Evolutionary conservation across 371 early-diverging fungal genomes (phyloP).

Genomic region (Mucor racemosus): DNA sequence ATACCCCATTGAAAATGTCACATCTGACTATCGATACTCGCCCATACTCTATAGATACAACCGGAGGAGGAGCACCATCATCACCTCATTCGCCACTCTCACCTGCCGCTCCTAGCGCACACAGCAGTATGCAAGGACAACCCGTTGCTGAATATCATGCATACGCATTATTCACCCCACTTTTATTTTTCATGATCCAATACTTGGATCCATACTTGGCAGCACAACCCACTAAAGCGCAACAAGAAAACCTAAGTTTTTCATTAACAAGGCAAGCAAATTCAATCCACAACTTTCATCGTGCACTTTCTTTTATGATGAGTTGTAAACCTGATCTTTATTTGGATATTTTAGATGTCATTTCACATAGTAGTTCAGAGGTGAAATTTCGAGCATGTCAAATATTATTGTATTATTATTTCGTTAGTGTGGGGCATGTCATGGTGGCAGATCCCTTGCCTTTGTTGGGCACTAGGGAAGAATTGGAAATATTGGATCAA

Average conservation of each 20-base stretch:
- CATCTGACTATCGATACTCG: constrained; percentile 54
- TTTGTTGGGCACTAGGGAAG: constrained; percentile 34
- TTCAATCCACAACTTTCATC: constrained; percentile 53
- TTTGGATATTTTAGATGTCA: constrained; percentile 57
- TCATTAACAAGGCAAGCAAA: constrained; percentile 32
- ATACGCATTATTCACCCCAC: constrained; percentile 46
- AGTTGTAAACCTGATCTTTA: constrained; percentile 58
- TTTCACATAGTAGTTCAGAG: constrained; percentile 48
- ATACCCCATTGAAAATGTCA: constrained; percentile 22
- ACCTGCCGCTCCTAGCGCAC: constrained; percentile 17
- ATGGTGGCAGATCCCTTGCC: constrained; percentile 55
- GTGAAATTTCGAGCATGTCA: constrained; percentile 49
- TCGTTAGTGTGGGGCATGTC: constrained; percentile 56
- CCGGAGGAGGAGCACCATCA: background rate
- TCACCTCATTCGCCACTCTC: constrained; percentile 11
- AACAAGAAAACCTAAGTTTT: constrained; percentile 28
- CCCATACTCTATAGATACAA: constrained; percentile 13
- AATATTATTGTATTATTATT: constrained; percentile 47
- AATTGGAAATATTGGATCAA: constrained; percentile 33
- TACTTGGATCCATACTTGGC: constrained; percentile 50
- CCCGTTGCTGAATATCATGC: constrained; percentile 23
- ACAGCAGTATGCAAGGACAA: constrained; percentile 21
- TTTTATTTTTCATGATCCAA: constrained; percentile 52
- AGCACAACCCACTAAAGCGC: constrained; percentile 14
- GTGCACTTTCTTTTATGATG: constrained; percentile 55